Base-by-base conservation (phyloP, 441 rosid genomes). In the Mallotus japonicus region DNA sequence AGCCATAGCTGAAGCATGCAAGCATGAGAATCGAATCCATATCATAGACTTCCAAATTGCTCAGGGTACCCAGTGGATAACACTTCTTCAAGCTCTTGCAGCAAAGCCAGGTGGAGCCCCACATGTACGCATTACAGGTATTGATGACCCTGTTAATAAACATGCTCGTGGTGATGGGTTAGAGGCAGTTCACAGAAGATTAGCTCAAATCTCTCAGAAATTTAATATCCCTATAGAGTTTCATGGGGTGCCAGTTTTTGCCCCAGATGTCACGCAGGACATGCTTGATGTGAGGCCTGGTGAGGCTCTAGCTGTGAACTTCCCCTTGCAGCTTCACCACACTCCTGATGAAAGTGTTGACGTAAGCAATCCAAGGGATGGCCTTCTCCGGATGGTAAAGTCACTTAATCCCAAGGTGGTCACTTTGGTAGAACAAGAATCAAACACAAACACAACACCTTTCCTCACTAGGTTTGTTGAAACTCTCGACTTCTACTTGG, bases 1-100 rank as follows among this genome's bases (percentile, higher is more conserved):
- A 10, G 97, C 98, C 0, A 90, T 91, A 20, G 98, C 98, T 5
- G 96, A 91, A 76, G 96, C 96, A 50, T 90, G 96, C 87, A 88
- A 83, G 78, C 79, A 83, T 15, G 94, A 90, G 78, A 81, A 87
- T 49, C 84, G 68, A 47, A 89, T 93, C 58, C 97, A 93, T 70
- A 93, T 93, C 58, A 79, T 93, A 6, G 98, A 93, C 81, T 93
- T 91, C 81, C 94, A 91, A 72, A 93, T 93, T 67, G 87, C 81
- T 67, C 97, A 91, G 76, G 97, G 97, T 58, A 87, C 85, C 22
- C 98, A 93, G 75, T 93, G 97, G 98, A 66, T 86, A 62, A 80
- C 98, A 51, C 94, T 93, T 51, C 86, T 93, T 44, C 94, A 88
- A 69, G 98, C 97, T 1, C 93, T 93, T 74, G 95, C 95, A 19